Evolutionary conservation across 2,329 filamentous ascomycete genomes (phyloP).

Genomic region (Aurifilum marmelostoma): DNA sequence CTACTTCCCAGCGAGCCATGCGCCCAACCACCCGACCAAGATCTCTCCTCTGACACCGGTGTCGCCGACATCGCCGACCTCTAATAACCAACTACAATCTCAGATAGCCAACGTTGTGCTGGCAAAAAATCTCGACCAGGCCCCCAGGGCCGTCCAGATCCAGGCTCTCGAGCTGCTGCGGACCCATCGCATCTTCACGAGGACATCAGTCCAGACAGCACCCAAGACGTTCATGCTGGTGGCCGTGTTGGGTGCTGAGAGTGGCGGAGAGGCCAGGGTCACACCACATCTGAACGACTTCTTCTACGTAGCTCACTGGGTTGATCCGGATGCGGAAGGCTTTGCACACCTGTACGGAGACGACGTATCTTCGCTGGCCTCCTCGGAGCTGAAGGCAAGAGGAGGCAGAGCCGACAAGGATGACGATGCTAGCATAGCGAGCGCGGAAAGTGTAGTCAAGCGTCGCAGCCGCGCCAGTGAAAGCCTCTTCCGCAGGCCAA

Average conservation of each 20-base stretch:
- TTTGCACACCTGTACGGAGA: conserved; percentile 74
- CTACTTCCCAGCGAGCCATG: conserved; percentile 34
- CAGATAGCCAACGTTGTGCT: conserved; percentile 78
- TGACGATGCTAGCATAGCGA: conserved; percentile 35
- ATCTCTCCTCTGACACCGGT: conserved; percentile 35
- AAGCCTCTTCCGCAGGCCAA: conserved; percentile 14
- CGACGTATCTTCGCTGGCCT: conserved; percentile 35
- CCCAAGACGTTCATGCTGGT: conserved; percentile 82
- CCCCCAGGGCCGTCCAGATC: conserved; percentile 77
- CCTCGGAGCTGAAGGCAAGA: conserved; percentile 38
- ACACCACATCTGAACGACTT: conserved; percentile 73
- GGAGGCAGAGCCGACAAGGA: conserved; percentile 29
- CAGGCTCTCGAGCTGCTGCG: conserved; percentile 80
- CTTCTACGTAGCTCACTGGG: conserved; percentile 86
- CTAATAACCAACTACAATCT: conserved; percentile 42
- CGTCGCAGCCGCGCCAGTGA: conserved; percentile 18
- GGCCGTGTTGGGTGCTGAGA: conserved; percentile 62
- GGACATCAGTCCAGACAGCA: conserved; percentile 71
- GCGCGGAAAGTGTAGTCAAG: conserved; percentile 50
- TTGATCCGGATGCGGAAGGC: conserved; percentile 69
- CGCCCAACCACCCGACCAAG: conserved; percentile 16
- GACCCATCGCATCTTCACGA: conserved; percentile 75
- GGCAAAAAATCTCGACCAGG: conserved; percentile 76
- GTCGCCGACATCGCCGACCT: conserved; percentile 28
- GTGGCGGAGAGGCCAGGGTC: conserved; percentile 53